A percentile compares a stretch with the other conserved stretches of the same genome.
These are phyloP conservation scores for Phaeosphaeriaceae sp. DNA, from an alignment of 2,329 filamentous ascomycete genomes.

Conservation along the genomic window DNA sequence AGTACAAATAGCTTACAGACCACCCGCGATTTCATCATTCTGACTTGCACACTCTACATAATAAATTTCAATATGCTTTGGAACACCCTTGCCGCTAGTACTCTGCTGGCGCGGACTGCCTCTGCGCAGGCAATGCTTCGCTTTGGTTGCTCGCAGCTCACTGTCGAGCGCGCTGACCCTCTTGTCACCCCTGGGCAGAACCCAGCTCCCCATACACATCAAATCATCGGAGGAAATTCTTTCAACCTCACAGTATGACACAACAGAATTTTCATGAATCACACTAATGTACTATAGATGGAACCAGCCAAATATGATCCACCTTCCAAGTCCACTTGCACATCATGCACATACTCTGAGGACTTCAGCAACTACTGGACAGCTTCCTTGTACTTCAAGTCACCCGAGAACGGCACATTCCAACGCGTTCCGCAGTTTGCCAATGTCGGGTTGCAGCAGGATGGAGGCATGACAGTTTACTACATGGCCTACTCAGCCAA, in stretches of 20 bases:
- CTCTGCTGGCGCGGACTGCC: constrained; percentile 30
- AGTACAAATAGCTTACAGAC: constrained; percentile 13
- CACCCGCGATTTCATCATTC: neutral
- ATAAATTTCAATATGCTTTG: constrained; percentile 28
- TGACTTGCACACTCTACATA: neutral
- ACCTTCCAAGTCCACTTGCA: constrained; percentile 34
- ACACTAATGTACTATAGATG: constrained; percentile 31
- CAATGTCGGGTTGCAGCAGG: constrained; percentile 38
- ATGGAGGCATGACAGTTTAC: constrained; percentile 60
- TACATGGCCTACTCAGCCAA: constrained; percentile 75
- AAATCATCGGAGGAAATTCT: constrained; percentile 42
- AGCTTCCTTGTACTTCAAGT: constrained; percentile 39
- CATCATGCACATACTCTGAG: constrained; percentile 38
- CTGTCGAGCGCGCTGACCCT: constrained; percentile 61
- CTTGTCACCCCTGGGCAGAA: constrained; percentile 36
- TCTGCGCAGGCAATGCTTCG: constrained; percentile 43
- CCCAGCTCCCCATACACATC: constrained; percentile 40
- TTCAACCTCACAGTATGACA: constrained; percentile 39
- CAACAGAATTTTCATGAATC: neutral
- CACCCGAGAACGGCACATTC: constrained; percentile 42
- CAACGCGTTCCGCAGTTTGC: constrained; percentile 40
- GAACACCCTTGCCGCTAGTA: constrained; percentile 27
- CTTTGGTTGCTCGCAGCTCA: constrained; percentile 44
- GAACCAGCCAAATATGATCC: constrained; percentile 34
- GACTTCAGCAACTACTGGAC: constrained; percentile 45